Evolutionary conservation across 805 yeast species (phyloP).

Genomic region (Sugiyamaella floridensis): DNA sequence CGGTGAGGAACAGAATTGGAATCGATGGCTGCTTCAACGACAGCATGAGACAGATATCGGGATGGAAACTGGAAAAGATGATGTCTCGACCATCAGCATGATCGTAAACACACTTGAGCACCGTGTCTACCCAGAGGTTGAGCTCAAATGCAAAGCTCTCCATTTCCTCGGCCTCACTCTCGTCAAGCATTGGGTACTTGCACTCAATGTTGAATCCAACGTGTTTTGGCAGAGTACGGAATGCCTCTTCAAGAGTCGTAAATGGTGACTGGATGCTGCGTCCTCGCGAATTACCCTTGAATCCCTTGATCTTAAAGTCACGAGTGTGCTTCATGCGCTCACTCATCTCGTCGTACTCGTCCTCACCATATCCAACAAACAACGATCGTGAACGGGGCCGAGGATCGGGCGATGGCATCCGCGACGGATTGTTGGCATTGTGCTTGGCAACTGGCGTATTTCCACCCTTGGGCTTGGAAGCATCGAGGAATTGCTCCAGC

Average conservation of each 20-base stretch:
- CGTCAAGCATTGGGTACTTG: slow-evolving; percentile 92
- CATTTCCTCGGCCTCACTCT: slow-evolving; percentile 81
- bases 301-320: slow-evolving; percentile 78
- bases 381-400: slow-evolving; percentile 37
- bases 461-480: not conserved
- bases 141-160: slow-evolving; percentile 77
- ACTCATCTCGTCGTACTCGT: slow-evolving; percentile 30
- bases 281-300: slow-evolving; percentile 91
- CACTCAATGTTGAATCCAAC: slow-evolving; percentile 94
- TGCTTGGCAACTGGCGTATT: not conserved
- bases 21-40: slow-evolving; percentile 90
- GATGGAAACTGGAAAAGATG: slow-evolving; percentile 88
- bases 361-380: slow-evolving; percentile 31
- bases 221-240: slow-evolving; percentile 67
- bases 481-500: slow-evolving; percentile 62
- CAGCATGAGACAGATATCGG: slow-evolving; percentile 79
- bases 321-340: slow-evolving; percentile 80
- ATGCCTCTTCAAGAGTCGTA: slow-evolving; percentile 79
- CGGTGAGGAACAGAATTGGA: slow-evolving; percentile 85
- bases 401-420: slow-evolving; percentile 15
- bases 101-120: slow-evolving; percentile 71
- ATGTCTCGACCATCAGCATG: slow-evolving; percentile 74
- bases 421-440: not conserved
- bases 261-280: slow-evolving; percentile 84
- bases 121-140: slow-evolving; percentile 84